A percentile compares a stretch with the other conserved stretches of the same genome.
Evolutionary conservation across 495 filamentous ascomycete genomes (phyloP).

Genomic region (Penicillium antarcticum): DNA sequence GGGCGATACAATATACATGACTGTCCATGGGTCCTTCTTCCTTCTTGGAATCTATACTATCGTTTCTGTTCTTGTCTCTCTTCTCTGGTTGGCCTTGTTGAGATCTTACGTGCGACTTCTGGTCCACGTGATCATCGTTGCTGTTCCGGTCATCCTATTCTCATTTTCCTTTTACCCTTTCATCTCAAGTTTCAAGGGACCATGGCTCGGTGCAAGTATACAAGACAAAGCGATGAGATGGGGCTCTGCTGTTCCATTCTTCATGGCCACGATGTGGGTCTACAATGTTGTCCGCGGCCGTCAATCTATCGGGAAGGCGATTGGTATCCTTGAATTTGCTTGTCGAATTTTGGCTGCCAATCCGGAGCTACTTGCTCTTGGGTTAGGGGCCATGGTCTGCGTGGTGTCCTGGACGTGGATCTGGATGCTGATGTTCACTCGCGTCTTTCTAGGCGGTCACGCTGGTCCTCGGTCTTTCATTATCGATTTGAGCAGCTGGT

Average conservation of each 20-base stretch:
- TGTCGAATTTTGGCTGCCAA: slow-evolving; percentile 83
- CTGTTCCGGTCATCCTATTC: slow-evolving; percentile 79
- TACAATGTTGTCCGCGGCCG: slow-evolving; percentile 77
- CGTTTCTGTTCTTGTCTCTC: slow-evolving; percentile 79
- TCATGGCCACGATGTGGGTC: slow-evolving; percentile 74
- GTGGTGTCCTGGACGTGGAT: slow-evolving; percentile 90
- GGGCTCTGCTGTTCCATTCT: slow-evolving; percentile 70
- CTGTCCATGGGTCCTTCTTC: slow-evolving; percentile 80
- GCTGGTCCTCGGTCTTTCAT: slow-evolving; percentile 62
- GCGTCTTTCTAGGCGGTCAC: slow-evolving; percentile 86
- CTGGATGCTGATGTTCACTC: slow-evolving; percentile 95
- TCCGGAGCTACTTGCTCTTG: slow-evolving; percentile 76
- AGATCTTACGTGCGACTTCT: slow-evolving; percentile 79
- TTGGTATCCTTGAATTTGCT: slow-evolving; percentile 86
- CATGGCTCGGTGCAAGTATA: slow-evolving; percentile 62
- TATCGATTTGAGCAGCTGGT: slow-evolving; percentile 85
- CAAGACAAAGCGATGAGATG: slow-evolving; percentile 92
- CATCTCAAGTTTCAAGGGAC: slow-evolving; percentile 79
- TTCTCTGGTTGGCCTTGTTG: slow-evolving; percentile 87
- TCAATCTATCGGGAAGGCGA: slow-evolving; percentile 72
- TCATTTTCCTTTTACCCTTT: slow-evolving; percentile 90
- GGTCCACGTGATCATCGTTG: slow-evolving; percentile 72
- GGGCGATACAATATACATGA: slow-evolving; percentile 92
- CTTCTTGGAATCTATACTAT: slow-evolving; percentile 87
- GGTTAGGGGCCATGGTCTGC: slow-evolving; percentile 69